Conservation (phyloP, 2,329 filamentous ascomycete genomes). For the Periconia digitata region DNA sequence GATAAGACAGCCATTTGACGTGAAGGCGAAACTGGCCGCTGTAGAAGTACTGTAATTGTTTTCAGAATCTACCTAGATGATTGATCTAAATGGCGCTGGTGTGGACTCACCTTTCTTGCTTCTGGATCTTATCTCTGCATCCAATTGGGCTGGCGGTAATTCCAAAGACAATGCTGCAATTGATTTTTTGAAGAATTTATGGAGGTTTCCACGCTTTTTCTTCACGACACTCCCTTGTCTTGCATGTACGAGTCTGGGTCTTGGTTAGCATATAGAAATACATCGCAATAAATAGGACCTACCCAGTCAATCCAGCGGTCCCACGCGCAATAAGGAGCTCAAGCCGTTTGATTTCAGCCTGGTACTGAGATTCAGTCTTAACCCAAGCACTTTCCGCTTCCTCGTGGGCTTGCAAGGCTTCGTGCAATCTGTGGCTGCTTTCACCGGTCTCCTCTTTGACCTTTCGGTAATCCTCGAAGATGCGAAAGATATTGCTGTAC, state of each 20-base stretch:
- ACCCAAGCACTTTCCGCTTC: constrained; percentile 35
- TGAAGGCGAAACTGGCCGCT: constrained; percentile 41
- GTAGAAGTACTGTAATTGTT: constrained; percentile 21
- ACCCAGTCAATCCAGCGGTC: constrained; percentile 44
- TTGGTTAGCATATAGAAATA: constrained; percentile 5
- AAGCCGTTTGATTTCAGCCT: constrained; percentile 47
- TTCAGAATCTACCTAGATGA: neutral
- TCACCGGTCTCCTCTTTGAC: constrained; percentile 38
- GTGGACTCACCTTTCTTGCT: constrained; percentile 26
- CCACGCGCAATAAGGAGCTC: constrained; percentile 47
- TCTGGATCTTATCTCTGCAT: constrained; percentile 25
- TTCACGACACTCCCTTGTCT: constrained; percentile 45
- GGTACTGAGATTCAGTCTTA: constrained; percentile 38
- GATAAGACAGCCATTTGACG: constrained; percentile 44
- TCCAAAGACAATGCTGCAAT: constrained; percentile 8
- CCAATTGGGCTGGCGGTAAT: constrained; percentile 21
- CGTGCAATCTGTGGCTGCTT: constrained; percentile 27
- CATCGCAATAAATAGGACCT: neutral
- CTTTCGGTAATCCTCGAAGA: constrained; percentile 47
- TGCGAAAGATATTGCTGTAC: constrained; percentile 43
- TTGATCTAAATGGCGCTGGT: neutral
- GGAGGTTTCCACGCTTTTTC: constrained; percentile 25
- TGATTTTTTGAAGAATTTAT: constrained; percentile 15
- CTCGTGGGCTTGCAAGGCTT: constrained; percentile 28
- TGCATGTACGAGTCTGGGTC: constrained; percentile 39